These are phyloP conservation scores for Albophoma yamanashiensis DNA, from an alignment of 2,329 filamentous ascomycete genomes.

Conservation along the genomic window DNA sequence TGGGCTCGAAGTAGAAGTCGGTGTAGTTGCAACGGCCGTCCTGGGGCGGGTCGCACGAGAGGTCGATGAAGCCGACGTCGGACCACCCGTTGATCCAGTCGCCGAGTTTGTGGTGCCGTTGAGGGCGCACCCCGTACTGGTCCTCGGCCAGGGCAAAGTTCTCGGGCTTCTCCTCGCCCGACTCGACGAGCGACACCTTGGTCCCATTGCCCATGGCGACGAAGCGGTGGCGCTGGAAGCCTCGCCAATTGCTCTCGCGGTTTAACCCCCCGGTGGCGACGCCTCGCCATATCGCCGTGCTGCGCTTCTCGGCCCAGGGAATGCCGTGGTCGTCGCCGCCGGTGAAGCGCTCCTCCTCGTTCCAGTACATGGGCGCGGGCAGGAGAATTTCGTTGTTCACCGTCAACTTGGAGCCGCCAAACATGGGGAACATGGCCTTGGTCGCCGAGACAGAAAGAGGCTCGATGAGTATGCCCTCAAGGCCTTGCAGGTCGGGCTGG, in stretches of 20 bases:
- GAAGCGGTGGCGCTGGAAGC: conserved; percentile 68
- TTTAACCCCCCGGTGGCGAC: conserved; percentile 56
- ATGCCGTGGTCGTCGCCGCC: conserved; percentile 42
- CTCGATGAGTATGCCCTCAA: conserved; percentile 55
- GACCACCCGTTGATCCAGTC: conserved; percentile 39
- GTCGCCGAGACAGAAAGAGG: conserved; percentile 47
- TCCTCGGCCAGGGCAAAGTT: conserved; percentile 44
- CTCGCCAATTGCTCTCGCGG: conserved; percentile 51
- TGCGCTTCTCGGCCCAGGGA: conserved; percentile 45
- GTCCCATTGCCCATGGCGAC: conserved; percentile 63
- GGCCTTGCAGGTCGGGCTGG: conserved; percentile 50
- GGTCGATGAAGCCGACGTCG: conserved; percentile 41
- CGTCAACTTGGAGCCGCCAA: conserved; percentile 57
- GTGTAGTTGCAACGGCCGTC: conserved; percentile 37
- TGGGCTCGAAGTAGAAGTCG: conserved; percentile 29
- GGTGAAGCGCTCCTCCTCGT: conserved; percentile 50
- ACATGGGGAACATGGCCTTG: conserved; percentile 50
- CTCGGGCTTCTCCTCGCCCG: conserved; percentile 25
- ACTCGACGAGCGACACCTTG: conserved; percentile 38
- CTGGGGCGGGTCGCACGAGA: conserved; percentile 35
- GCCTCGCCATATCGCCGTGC: conserved; percentile 51
- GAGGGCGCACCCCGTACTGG: conserved; percentile 36
- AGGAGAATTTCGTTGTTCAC: conserved; percentile 63
- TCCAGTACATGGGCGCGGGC: conserved; percentile 60
- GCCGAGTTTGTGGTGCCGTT: conserved; percentile 31